Conservation (phyloP, 495 filamentous ascomycete species). For the Extremus antarcticus region DNA sequence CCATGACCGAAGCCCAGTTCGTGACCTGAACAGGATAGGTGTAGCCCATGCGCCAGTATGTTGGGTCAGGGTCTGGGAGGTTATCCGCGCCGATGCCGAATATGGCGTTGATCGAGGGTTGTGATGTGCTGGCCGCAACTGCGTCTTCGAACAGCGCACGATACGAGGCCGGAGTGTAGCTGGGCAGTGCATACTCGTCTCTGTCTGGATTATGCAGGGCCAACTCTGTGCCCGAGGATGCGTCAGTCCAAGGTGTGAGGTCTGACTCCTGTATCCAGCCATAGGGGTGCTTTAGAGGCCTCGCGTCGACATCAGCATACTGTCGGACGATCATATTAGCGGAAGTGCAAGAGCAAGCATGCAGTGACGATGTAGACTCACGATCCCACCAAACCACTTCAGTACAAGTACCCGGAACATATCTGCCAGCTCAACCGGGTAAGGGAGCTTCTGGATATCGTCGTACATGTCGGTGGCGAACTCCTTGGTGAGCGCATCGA, state of each 20-base stretch:
- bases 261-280: background rate
- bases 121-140: background rate
- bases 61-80: background rate
- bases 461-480: background rate
- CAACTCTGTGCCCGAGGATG: background rate
- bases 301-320: background rate
- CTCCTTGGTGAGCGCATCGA: background rate
- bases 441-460: background rate
- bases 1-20: background rate
- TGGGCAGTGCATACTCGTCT: background rate
- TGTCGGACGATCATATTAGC: background rate
- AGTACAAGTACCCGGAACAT: background rate
- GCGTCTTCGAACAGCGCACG: background rate
- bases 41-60: background rate
- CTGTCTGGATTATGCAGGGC: background rate
- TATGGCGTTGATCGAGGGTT: background rate
- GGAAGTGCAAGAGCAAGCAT: background rate
- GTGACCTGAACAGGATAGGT: background rate
- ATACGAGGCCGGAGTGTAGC: background rate
- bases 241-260: background rate
- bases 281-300: background rate
- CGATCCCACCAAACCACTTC: background rate
- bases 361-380: background rate
- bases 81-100: background rate
- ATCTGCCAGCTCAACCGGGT: background rate